phyloP scores from a whole-genome alignment of 2,329 filamentous ascomycete species.

The Ciborinia camelliae region DNA sequence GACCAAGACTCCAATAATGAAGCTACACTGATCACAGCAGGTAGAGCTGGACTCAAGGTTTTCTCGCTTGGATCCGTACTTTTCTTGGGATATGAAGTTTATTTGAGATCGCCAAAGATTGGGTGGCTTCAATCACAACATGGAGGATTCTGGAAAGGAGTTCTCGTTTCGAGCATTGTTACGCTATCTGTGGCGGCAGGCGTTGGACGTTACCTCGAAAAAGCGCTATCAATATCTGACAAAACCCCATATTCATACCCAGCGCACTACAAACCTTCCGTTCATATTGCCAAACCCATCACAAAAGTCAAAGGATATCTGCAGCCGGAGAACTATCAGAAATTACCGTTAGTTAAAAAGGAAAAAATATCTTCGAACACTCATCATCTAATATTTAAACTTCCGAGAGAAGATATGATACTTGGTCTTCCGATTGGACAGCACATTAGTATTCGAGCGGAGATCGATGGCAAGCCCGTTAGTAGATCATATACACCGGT shows the following conservation, averaged over 20 bases:
- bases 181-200: constrained; percentile 9
- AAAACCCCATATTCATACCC: constrained; percentile 22
- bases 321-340: constrained; percentile 25
- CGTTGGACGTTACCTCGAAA: constrained; percentile 19
- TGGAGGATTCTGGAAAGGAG: constrained; percentile 27
- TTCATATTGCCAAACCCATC: constrained; percentile 20
- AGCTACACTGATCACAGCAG: constrained; percentile 14
- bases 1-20: constrained; percentile 17
- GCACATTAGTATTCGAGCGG: constrained; percentile 41
- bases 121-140: constrained; percentile 36
- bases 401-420: constrained; percentile 35
- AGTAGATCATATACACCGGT: constrained; percentile 44
- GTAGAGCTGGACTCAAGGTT: constrained; percentile 12
- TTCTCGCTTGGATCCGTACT: constrained; percentile 11
- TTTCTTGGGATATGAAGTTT: constrained; percentile 18
- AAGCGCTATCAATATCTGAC: not conserved
- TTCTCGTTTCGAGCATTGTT: constrained; percentile 20
- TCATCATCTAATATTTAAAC: constrained; percentile 33
- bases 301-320: constrained; percentile 19
- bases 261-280: constrained; percentile 19
- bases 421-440: constrained; percentile 44
- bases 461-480: constrained; percentile 38
- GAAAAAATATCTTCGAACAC: constrained; percentile 25
- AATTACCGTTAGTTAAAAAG: constrained; percentile 25
- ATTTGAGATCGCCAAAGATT: constrained; percentile 13